Percentiles rank a stretch among this genome's conserved stretches.
Conservation (phyloP, 1,284 basidiomycete species). For the Crepidotus sp. region DNA sequence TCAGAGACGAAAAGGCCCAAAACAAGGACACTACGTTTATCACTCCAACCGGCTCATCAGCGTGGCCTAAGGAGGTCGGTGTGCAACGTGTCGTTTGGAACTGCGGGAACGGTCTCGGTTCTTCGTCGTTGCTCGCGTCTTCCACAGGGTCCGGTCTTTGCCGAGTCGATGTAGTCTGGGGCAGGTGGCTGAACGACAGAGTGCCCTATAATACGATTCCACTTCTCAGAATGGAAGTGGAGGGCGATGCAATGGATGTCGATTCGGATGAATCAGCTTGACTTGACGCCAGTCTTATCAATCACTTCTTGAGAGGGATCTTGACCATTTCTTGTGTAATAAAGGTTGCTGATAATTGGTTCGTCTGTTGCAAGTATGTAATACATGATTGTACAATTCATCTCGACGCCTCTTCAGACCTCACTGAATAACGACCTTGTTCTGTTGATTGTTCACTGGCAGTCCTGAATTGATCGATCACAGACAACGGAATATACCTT, state of each 20-base stretch:
- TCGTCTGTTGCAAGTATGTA: neutral
- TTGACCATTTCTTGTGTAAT: conserved; percentile 1
- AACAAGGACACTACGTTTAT: conserved; percentile 22
- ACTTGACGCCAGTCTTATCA: neutral
- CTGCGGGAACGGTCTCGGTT: conserved; percentile 55
- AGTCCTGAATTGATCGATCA: neutral
- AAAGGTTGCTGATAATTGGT: no score
- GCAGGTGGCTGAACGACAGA: conserved; percentile 54
- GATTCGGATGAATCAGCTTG: conserved; percentile 24
- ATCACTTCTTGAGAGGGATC: conserved; percentile 3
- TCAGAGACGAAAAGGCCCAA: conserved; percentile 23
- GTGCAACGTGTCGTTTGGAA: conserved; percentile 79
- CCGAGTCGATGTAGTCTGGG: conserved; percentile 69
- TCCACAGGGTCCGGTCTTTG: conserved; percentile 79
- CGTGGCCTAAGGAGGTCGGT: conserved; percentile 71
- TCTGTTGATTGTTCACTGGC: conserved; percentile 6
- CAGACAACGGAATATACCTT: conserved; percentile 33
- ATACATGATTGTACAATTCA: conserved; percentile 8
- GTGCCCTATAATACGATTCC: conserved; percentile 46
- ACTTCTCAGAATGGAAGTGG: conserved; percentile 31
- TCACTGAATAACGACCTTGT: conserved; percentile 16
- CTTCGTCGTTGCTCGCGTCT: conserved; percentile 64
- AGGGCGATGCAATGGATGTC: conserved; percentile 29
- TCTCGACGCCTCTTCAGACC: neutral
- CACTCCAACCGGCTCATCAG: conserved; percentile 39